phyloP scores from a whole-genome alignment of 2,329 filamentous ascomycete species.

The Alternaria solani region DNA sequence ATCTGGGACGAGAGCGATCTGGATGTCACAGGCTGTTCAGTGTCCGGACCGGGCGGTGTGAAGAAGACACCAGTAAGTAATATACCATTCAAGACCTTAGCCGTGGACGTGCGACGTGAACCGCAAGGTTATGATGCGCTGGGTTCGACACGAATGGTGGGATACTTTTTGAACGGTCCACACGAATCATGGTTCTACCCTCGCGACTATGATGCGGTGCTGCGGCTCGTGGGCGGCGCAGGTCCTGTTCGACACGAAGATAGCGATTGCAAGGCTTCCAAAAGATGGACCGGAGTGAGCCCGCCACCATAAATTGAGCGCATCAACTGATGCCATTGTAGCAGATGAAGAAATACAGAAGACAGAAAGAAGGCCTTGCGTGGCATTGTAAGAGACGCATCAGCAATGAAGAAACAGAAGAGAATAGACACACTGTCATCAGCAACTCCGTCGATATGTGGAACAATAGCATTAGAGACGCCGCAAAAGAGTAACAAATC shows the following conservation, averaged over 20 bases:
- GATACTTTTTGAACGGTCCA: slow-evolving; percentile 22
- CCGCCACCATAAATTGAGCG: neutral
- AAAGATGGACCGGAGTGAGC: slow-evolving; percentile 9
- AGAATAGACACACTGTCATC: neutral
- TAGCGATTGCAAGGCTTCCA: slow-evolving; percentile 19
- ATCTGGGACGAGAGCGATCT: slow-evolving; percentile 20
- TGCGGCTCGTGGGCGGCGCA: slow-evolving; percentile 20
- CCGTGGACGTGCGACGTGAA: slow-evolving; percentile 19
- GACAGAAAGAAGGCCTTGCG: neutral
- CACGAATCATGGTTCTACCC: slow-evolving; percentile 33
- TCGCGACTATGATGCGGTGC: slow-evolving; percentile 25
- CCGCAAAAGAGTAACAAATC: neutral
- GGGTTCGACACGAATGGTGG: slow-evolving; percentile 37
- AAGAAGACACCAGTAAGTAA: neutral
- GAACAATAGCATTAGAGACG: neutral
- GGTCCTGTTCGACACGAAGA: slow-evolving; percentile 9
- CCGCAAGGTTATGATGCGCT: slow-evolving; percentile 30
- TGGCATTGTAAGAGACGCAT: neutral
- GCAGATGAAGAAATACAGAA: neutral
- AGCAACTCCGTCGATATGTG: neutral
- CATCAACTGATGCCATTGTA: neutral
- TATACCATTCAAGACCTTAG: slow-evolving; percentile 31
- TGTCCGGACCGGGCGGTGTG: neutral
- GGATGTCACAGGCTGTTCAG: slow-evolving; percentile 13
- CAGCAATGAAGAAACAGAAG: neutral